Conservation (phyloP, 208 protist genomes). For the Blechomonas ayalai region DNA sequence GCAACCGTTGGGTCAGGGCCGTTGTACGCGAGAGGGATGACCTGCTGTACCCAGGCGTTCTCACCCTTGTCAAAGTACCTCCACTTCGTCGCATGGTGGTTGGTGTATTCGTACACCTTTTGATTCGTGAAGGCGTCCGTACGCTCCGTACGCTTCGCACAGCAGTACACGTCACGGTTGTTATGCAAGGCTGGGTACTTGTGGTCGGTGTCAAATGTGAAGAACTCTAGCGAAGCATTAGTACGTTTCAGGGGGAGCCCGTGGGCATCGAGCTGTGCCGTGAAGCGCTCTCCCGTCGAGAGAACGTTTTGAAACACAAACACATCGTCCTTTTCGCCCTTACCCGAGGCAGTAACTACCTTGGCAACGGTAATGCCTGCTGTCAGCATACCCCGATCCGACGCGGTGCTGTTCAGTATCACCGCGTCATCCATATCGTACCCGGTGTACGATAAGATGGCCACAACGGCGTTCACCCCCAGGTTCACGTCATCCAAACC, state of each 20-base stretch:
- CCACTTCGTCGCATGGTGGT: constrained; percentile 82
- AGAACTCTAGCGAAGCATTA: constrained; percentile 28
- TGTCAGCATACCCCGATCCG: constrained; percentile 97
- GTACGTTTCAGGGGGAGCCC: constrained; percentile 66
- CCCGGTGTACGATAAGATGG: constrained; percentile 99
- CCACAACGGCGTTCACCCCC: constrained; percentile 99
- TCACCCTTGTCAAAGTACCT: constrained; percentile 89
- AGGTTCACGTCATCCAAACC: constrained; percentile 96
- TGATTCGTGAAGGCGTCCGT: constrained; percentile 69
- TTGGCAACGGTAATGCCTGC: constrained; percentile 93
- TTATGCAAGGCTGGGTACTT: constrained; percentile 60
- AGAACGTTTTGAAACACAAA: constrained; percentile 86
- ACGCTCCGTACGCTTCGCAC: constrained; percentile 64
- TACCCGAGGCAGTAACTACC: constrained; percentile 51
- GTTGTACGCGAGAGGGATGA: constrained; percentile 81
- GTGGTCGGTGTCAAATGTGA: constrained; percentile 76
- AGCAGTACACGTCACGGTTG: constrained; percentile 77
- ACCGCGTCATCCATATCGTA: constrained; percentile 99
- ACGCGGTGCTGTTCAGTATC: constrained; percentile 98
- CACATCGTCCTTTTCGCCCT: constrained; percentile 40
- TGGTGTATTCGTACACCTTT: constrained; percentile 74
- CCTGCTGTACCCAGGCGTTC: constrained; percentile 83
- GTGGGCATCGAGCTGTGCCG: constrained; percentile 46
- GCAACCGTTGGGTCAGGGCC: constrained; percentile 72
- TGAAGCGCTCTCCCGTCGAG: constrained; percentile 59